Evolutionary conservation across 768 basidiomycete genomes (phyloP).

Genomic region (Phlegmacium glaucopus): DNA sequence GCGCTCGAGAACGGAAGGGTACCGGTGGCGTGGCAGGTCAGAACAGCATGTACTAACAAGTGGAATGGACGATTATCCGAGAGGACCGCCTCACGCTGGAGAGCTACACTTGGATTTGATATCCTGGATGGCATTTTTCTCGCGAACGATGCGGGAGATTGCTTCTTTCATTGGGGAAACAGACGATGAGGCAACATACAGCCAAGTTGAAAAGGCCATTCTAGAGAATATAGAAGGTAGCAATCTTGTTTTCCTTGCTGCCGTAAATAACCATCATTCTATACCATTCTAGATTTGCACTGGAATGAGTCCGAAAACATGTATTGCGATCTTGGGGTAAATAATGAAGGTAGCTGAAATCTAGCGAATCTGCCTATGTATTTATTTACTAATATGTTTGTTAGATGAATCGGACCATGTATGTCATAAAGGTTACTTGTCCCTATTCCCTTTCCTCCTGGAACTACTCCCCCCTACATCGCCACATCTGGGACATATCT

Average conservation of each 20-base stretch:
- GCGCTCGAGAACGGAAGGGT: constrained; percentile 85
- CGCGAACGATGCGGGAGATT: constrained; percentile 89
- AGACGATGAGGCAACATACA: constrained; percentile 80
- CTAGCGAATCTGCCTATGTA: neutral
- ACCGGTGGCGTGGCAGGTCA: constrained; percentile 92
- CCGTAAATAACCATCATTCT: neutral
- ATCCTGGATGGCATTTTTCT: constrained; percentile 96
- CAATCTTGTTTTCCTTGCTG: neutral
- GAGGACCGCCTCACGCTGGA: constrained; percentile 84
- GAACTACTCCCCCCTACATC: constrained; percentile 75
- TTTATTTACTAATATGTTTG: neutral
- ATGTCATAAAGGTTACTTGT: constrained; percentile 91
- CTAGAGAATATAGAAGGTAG: constrained; percentile 82
- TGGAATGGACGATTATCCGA: constrained; percentile 96
- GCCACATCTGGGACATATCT: constrained; percentile 74
- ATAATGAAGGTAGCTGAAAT: constrained; percentile 64
- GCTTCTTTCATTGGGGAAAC: constrained; percentile 81
- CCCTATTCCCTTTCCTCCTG: constrained; percentile 90
- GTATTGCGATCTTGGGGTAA: constrained; percentile 90
- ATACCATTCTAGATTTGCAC: constrained; percentile 64
- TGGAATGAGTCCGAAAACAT: constrained; percentile 88
- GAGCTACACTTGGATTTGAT: constrained; percentile 93
- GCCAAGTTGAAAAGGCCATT: constrained; percentile 75
- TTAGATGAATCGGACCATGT: constrained; percentile 89
- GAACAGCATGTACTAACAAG: constrained; percentile 86